These are phyloP conservation scores for Petunia secreta DNA, from an alignment of 257 asterid genomes.

Conservation along the genomic window DNA sequence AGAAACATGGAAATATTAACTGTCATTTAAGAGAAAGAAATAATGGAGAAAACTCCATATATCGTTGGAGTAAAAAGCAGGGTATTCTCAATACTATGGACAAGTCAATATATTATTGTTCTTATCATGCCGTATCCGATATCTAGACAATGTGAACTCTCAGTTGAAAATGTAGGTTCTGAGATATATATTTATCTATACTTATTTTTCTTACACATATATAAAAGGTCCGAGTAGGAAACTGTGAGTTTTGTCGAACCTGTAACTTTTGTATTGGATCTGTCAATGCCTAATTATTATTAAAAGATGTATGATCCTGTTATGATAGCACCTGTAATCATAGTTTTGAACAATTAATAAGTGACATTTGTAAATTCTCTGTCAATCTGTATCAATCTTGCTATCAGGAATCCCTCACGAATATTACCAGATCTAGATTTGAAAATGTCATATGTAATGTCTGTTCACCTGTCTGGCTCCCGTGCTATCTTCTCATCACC, in stretches of 20 bases:
- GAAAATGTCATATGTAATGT: neutral
- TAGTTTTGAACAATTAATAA: neutral
- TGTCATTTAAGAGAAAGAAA: too few relatives aligned
- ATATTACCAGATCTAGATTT: neutral
- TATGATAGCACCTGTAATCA: neutral
- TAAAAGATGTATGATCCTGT: neutral
- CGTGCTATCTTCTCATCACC: neutral
- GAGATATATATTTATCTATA: too few relatives aligned
- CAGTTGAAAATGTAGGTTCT: too few relatives aligned
- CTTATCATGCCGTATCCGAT: too few relatives aligned
- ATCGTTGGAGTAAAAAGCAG: neutral
- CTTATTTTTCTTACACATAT: too few relatives aligned
- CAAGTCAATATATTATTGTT: neutral
- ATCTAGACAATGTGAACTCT: too few relatives aligned
- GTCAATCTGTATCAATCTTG: neutral
- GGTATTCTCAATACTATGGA: too few relatives aligned
- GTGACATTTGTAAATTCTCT: slow-evolving; percentile 16
- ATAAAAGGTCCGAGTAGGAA: too few relatives aligned
- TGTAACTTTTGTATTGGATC: too few relatives aligned
- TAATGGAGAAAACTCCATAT: neutral
- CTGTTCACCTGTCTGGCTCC: neutral
- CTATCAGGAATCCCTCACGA: neutral
- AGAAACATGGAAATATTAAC: neutral
- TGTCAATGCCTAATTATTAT: neutral
- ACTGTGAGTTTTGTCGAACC: too few relatives aligned